Evolutionary conservation across 495 filamentous ascomycete species (phyloP).

Genomic region (Podospora anserina): DNA sequence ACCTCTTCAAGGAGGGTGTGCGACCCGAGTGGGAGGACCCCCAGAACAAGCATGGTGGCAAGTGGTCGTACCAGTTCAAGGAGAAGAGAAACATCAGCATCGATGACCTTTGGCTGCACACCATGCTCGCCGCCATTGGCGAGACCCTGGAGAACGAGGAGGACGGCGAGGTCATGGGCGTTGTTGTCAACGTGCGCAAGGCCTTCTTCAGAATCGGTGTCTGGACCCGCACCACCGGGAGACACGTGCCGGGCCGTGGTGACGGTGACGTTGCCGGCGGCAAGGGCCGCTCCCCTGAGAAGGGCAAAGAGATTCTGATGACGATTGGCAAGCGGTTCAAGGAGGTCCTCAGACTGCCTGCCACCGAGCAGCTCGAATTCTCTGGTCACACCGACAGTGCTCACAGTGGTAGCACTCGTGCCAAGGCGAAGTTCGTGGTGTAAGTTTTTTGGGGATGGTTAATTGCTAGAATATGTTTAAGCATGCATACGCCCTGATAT

Average conservation of each 20-base stretch:
- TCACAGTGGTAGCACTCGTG: slow-evolving; percentile 86
- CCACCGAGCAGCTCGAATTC: slow-evolving; percentile 81
- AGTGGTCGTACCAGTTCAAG: slow-evolving; percentile 97
- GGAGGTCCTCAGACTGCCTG: slow-evolving; percentile 73
- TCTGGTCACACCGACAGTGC: slow-evolving; percentile 93
- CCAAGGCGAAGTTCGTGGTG: slow-evolving; percentile 88
- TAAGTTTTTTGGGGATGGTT: slow-evolving; percentile 39
- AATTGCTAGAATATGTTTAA: not conserved
- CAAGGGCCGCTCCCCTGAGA: slow-evolving; percentile 68
- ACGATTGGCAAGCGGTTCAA: slow-evolving; percentile 87
- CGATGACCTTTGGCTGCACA: slow-evolving; percentile 94
- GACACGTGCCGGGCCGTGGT: slow-evolving; percentile 70
- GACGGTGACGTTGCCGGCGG: slow-evolving; percentile 63
- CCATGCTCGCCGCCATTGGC: slow-evolving; percentile 93
- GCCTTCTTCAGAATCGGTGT: slow-evolving; percentile 92
- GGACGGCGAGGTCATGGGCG: slow-evolving; percentile 97
- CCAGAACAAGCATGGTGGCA: slow-evolving; percentile 98
- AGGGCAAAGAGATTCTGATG: slow-evolving; percentile 78
- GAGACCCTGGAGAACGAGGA: slow-evolving; percentile 95
- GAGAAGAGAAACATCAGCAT: slow-evolving; percentile 86
- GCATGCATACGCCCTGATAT: not conserved
- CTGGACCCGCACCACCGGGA: slow-evolving; percentile 90
- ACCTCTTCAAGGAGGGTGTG: slow-evolving; percentile 96
- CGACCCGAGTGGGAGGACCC: slow-evolving; percentile 97
- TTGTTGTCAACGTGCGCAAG: slow-evolving; percentile 97